Evolutionary conservation across 208 protist species (phyloP).

Genomic region (Crithidia expoeki): DNA sequence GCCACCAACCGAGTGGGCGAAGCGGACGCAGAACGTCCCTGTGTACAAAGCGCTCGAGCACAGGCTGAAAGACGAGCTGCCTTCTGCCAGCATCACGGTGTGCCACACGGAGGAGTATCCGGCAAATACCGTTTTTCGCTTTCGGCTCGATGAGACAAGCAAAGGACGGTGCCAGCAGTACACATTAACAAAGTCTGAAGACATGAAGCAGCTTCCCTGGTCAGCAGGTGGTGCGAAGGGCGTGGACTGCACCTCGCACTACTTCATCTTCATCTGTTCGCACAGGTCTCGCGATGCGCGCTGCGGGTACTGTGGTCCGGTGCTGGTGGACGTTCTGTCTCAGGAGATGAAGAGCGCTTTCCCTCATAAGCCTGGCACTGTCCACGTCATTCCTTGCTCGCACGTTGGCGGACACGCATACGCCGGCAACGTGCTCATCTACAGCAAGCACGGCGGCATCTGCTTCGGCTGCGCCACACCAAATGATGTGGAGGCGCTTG

Average conservation of each 20-base stretch:
- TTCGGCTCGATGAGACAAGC: background rate
- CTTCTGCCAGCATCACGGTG: slow-evolving; percentile 7
- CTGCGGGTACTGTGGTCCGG: slow-evolving; percentile 40
- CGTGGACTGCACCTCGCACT: slow-evolving; percentile 9
- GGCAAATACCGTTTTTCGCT: slow-evolving; percentile 6
- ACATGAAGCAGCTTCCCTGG: slow-evolving; percentile 2
- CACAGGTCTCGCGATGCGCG: slow-evolving; percentile 26
- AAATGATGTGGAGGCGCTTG: slow-evolving; percentile 16
- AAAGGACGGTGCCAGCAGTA: background rate
- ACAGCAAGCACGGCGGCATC: slow-evolving; percentile 22
- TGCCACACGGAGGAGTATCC: slow-evolving; percentile 13
- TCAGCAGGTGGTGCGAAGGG: background rate
- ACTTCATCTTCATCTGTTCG: slow-evolving; percentile 32
- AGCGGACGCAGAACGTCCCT: slow-evolving; percentile 15
- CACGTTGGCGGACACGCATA: slow-evolving; percentile 42
- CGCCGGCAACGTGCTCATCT: slow-evolving; percentile 42
- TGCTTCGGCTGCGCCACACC: slow-evolving; percentile 30
- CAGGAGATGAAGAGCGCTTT: slow-evolving; percentile 14
- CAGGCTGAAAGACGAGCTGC: slow-evolving; percentile 1
- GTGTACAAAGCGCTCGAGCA: background rate
- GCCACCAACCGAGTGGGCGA: slow-evolving; percentile 17
- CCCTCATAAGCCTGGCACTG: background rate
- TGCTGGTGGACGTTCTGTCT: slow-evolving; percentile 28
- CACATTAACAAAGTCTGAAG: background rate
- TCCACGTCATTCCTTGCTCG: slow-evolving; percentile 28